Percentiles rank a stretch among this genome's conserved stretches.
Conservation (phyloP, 139 green algal species). For the Picochlorum sp. region DNA sequence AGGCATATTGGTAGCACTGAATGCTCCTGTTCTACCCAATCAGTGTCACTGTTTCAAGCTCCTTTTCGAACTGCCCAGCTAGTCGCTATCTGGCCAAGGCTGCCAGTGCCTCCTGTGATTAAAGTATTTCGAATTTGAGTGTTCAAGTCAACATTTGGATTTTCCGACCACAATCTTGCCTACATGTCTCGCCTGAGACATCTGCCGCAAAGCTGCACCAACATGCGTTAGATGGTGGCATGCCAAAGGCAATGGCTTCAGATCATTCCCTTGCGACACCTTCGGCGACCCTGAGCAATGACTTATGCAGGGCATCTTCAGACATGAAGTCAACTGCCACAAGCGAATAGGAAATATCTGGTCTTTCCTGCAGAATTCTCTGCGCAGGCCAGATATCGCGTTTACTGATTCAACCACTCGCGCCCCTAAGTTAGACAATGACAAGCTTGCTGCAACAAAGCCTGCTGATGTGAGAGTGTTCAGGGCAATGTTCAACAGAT, state of each 20-base stretch:
- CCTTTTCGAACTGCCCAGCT: conserved; percentile 44
- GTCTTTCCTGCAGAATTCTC: conserved; percentile 54
- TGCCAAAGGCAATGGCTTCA: conserved; percentile 41
- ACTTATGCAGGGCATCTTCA: conserved; percentile 29
- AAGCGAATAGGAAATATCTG: conserved; percentile 62
- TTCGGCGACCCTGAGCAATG: conserved; percentile 24
- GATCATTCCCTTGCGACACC: conserved; percentile 29
- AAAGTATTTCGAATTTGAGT: conserved; percentile 7
- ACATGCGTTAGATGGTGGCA: conserved; percentile 38
- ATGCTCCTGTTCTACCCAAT: conserved; percentile 20
- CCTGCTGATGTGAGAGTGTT: conserved; percentile 84
- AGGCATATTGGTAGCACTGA: neutral
- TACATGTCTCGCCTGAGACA: conserved; percentile 71
- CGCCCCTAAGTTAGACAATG: conserved; percentile 45
- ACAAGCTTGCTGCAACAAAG: conserved; percentile 66
- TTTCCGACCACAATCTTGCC: conserved; percentile 73
- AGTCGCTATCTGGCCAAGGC: conserved; percentile 43
- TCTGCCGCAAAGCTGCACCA: conserved; percentile 64
- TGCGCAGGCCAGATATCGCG: conserved; percentile 70
- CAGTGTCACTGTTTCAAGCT: conserved; percentile 11
- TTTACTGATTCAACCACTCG: conserved; percentile 81
- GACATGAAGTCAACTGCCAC: conserved; percentile 86
- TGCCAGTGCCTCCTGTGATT: conserved; percentile 34
- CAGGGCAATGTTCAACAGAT: conserved; percentile 35
- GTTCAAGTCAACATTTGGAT: neutral